A percentile compares a stretch with the other conserved stretches of the same genome.
These are phyloP conservation scores for Apiotrichum gracile DNA, from an alignment of 1,284 basidiomycete genomes.

Conservation along the genomic window DNA sequence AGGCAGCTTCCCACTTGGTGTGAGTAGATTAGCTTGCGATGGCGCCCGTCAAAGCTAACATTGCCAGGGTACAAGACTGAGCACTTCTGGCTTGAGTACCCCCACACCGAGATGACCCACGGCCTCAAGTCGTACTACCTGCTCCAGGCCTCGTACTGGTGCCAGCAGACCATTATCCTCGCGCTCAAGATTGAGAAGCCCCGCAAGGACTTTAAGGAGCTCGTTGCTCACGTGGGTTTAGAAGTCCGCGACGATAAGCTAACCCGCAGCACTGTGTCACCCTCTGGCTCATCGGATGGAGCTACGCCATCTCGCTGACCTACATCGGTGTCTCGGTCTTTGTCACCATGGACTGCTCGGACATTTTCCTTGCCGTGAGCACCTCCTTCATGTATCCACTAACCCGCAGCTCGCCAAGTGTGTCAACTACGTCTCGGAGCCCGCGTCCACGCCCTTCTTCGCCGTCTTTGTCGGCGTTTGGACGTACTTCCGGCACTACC, in stretches of 20 bases:
- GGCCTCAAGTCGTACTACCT: slow-evolving; percentile 89
- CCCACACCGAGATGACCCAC: slow-evolving; percentile 80
- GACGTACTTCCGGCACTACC: slow-evolving; percentile 93
- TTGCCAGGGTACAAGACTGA: slow-evolving; percentile 65
- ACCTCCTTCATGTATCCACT: background rate
- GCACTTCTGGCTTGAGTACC: slow-evolving; percentile 80
- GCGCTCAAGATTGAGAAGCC: slow-evolving; percentile 84
- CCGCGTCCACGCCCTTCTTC: slow-evolving; percentile 62
- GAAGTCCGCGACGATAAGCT: background rate
- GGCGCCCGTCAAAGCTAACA: background rate
- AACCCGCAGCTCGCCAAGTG: slow-evolving; percentile 68
- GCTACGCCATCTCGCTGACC: slow-evolving; percentile 72
- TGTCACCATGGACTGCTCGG: slow-evolving; percentile 95
- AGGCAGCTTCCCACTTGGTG: slow-evolving; percentile 77
- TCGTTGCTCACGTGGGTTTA: slow-evolving; percentile 57
- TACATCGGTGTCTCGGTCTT: slow-evolving; percentile 88
- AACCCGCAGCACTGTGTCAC: slow-evolving; percentile 77
- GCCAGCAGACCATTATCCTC: slow-evolving; percentile 85
- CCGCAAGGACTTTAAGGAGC: slow-evolving; percentile 81
- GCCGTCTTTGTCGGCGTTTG: slow-evolving; percentile 66
- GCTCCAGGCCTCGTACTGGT: slow-evolving; percentile 84
- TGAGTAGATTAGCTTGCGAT: slow-evolving; percentile 15
- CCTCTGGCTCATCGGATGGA: slow-evolving; percentile 93
- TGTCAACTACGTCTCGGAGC: slow-evolving; percentile 74
- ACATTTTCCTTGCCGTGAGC: slow-evolving; percentile 76